Conservation (phyloP, 495 filamentous ascomycete species). For the Halenospora varia region DNA sequence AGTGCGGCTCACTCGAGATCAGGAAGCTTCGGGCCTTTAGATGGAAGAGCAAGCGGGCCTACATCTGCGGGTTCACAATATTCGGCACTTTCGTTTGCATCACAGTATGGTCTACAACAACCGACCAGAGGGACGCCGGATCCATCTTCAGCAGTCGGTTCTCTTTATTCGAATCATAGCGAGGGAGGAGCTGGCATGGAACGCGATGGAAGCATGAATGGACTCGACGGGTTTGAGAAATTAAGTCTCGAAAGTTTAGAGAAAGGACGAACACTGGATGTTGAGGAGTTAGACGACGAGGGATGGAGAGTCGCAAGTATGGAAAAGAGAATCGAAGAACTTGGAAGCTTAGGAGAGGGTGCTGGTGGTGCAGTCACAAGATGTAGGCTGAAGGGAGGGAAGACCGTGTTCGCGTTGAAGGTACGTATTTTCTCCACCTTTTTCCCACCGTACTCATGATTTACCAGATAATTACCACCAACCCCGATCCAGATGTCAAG, state of each 20-base stretch:
- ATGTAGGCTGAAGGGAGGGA: conserved; percentile 82
- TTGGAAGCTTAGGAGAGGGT: conserved; percentile 90
- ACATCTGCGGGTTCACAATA: conserved; percentile 79
- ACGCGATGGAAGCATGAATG: conserved; percentile 64
- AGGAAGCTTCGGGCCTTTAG: conserved; percentile 69
- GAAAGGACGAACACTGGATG: conserved; percentile 76
- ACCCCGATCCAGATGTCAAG: conserved; percentile 95
- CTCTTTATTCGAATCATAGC: conserved; percentile 70
- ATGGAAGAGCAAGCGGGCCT: conserved; percentile 68
- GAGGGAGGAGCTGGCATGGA: conserved; percentile 68
- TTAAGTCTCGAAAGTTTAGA: conserved; percentile 65
- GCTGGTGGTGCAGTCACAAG: conserved; percentile 93
- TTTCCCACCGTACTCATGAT: conserved; percentile 6
- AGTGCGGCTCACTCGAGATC: conserved; percentile 65
- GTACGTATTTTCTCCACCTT: conserved; percentile 42
- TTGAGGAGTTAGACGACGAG: conserved; percentile 90
- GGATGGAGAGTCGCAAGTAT: conserved; percentile 91
- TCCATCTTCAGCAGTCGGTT: conserved; percentile 82
- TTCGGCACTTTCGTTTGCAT: conserved; percentile 71
- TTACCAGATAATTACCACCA: conserved; percentile 87
- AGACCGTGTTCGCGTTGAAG: conserved; percentile 95
- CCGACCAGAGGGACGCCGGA: conserved; percentile 64
- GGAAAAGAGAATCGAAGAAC: conserved; percentile 79
- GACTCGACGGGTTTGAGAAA: conserved; percentile 61
- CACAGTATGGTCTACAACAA: conserved; percentile 53